A percentile compares a stretch with the other conserved stretches of the same genome.
Conservation (phyloP, 768 basidiomycete species). For the Ephemerocybe angulata region DNA sequence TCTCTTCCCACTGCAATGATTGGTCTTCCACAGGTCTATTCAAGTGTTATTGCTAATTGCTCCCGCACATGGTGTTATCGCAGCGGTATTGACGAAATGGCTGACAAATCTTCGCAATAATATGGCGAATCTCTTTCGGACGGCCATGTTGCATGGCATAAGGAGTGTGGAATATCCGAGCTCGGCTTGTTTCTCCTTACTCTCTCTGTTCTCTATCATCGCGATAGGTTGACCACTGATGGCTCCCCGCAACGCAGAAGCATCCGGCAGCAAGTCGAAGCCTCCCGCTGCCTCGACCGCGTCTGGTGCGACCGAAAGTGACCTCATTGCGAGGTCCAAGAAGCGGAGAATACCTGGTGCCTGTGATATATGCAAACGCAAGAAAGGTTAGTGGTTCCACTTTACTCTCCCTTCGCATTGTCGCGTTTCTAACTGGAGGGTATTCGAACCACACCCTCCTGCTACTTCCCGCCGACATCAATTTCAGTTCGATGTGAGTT, state of each 20-base stretch:
- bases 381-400: slow-evolving; percentile 51
- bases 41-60: not conserved
- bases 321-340: slow-evolving; percentile 30
- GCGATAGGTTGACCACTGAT: not conserved
- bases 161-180: not conserved
- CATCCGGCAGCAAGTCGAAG: not conserved
- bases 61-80: slow-evolving; percentile 6
- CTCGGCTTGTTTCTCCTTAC: not conserved
- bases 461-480: too few species aligned
- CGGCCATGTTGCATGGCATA: not conserved
- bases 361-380: slow-evolving; percentile 69
- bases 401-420: not conserved
- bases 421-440: not conserved
- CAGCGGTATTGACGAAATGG: slow-evolving; percentile 7
- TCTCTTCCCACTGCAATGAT: not conserved
- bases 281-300: not conserved
- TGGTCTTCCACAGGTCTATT: not conserved
- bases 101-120: slow-evolving; percentile 11
- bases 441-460: too few species aligned
- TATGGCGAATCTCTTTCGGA: slow-evolving; percentile 8
- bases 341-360: slow-evolving; percentile 61
- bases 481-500: slow-evolving; percentile 33
- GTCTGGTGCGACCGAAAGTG: too few species aligned
- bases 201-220: not conserved
- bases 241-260: not conserved